Percentiles rank a stretch among this genome's conserved stretches.
phyloP scores from a whole-genome alignment of 257 asterid genomes.

The Mentha longifolia region DNA sequence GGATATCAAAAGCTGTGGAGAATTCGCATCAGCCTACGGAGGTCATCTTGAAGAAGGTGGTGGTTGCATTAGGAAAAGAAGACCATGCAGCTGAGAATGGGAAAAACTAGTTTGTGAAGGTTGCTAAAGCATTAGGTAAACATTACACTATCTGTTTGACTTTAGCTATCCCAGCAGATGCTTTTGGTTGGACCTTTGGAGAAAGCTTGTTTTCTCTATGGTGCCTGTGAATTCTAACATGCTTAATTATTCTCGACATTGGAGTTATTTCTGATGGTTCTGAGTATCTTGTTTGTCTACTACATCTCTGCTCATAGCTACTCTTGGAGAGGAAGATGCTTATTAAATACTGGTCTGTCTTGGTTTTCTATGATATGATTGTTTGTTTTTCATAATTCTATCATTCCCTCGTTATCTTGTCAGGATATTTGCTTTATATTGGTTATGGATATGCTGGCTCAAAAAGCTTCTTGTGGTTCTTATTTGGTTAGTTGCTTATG shows the following conservation, averaged over 20 bases:
- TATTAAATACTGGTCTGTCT: background rate
- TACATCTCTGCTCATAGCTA: background rate
- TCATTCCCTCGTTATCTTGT: background rate
- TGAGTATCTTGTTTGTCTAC: too few species aligned
- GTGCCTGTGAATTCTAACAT: constrained; percentile 15
- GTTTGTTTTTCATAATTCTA: background rate
- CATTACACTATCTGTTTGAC: background rate
- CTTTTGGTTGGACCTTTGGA: constrained; percentile 1
- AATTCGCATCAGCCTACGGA: constrained; percentile 89
- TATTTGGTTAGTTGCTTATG: background rate
- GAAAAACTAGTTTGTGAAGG: constrained; percentile 38
- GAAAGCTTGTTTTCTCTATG: background rate
- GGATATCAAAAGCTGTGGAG: constrained; percentile 80
- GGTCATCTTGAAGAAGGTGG: constrained; percentile 79
- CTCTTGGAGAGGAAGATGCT: constrained; percentile 4
- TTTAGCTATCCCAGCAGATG: background rate
- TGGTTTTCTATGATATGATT: background rate
- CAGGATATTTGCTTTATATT: background rate
- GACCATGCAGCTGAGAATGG: constrained; percentile 63
- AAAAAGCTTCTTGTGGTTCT: background rate
- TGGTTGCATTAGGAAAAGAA: constrained; percentile 74
- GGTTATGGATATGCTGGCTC: background rate
- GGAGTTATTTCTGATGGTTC: background rate
- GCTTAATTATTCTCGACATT: background rate
- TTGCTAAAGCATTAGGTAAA: constrained; percentile 3